phyloP scores from a whole-genome alignment of 2,329 filamentous ascomycete species.

The Xylaria sp. region DNA sequence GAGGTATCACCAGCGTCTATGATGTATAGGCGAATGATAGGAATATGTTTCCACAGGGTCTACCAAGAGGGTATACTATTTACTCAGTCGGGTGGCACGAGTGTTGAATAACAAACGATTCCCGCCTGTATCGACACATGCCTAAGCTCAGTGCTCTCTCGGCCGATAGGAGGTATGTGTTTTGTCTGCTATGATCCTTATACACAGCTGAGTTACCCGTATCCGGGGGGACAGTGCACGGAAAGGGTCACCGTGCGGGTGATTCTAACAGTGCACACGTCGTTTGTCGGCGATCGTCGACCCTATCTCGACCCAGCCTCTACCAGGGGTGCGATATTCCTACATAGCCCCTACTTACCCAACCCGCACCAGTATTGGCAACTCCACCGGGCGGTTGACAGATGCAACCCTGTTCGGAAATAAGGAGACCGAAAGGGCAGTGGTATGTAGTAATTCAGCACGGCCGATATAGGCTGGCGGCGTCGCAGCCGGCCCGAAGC shows the following conservation, averaged over 20 bases:
- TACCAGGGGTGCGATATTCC: neutral
- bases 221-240: conserved; percentile 7
- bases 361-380: neutral
- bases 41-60: neutral
- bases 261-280: conserved; percentile 3
- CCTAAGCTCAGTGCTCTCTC: too few relatives aligned
- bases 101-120: neutral
- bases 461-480: neutral
- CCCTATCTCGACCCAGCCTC: neutral
- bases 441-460: neutral
- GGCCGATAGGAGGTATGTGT: neutral
- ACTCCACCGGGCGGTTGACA: neutral
- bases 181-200: neutral
- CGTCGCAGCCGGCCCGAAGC: conserved; percentile 8
- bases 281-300: neutral
- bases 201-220: neutral
- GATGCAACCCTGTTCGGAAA: conserved; percentile 3
- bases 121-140: too few relatives aligned
- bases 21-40: conserved; percentile 5
- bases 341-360: conserved; percentile 2
- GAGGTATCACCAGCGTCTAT: conserved; percentile 2
- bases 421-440: conserved; percentile 1
- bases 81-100: neutral
- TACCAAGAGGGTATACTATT: neutral
- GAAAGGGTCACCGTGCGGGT: conserved; percentile 7